Evolutionary conservation across 768 basidiomycete genomes (phyloP).

Genomic region (Termitomyces sp.): DNA sequence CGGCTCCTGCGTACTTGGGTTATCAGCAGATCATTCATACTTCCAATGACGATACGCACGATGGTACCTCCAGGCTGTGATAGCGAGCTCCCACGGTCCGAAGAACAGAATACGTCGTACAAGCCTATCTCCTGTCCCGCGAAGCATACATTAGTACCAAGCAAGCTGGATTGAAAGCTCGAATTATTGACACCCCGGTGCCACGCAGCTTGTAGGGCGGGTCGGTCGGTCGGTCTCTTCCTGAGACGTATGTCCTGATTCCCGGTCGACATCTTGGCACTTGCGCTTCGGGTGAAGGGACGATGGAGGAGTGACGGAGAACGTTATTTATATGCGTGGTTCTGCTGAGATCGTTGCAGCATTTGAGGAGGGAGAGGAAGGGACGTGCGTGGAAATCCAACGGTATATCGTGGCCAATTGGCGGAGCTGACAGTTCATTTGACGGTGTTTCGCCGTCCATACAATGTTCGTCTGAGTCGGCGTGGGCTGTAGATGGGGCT

Average conservation of each 20-base stretch:
- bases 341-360: slow-evolving; percentile 14
- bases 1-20: no score
- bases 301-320: slow-evolving; percentile 47
- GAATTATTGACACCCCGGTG: slow-evolving; percentile 45
- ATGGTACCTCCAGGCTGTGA: no score
- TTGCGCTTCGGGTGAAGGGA: background rate
- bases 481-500: slow-evolving; percentile 22
- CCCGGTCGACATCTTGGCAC: background rate
- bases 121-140: no score
- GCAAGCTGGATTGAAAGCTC: no score
- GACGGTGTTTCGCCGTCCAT: slow-evolving; percentile 22
- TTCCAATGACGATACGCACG: no score
- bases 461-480: slow-evolving; percentile 32
- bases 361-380: slow-evolving; percentile 24
- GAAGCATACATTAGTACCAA: no score
- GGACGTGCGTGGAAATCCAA: slow-evolving; percentile 60
- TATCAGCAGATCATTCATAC: no score
- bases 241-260: no score
- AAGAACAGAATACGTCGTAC: no score
- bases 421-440: background rate
- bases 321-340: slow-evolving; percentile 43
- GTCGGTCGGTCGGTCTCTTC: background rate
- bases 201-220: slow-evolving; percentile 44
- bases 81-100: no score
- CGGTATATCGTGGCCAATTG: slow-evolving; percentile 55